phyloP scores from a whole-genome alignment of 202 grass and related monocot species.

The Saccharum hybrid region DNA sequence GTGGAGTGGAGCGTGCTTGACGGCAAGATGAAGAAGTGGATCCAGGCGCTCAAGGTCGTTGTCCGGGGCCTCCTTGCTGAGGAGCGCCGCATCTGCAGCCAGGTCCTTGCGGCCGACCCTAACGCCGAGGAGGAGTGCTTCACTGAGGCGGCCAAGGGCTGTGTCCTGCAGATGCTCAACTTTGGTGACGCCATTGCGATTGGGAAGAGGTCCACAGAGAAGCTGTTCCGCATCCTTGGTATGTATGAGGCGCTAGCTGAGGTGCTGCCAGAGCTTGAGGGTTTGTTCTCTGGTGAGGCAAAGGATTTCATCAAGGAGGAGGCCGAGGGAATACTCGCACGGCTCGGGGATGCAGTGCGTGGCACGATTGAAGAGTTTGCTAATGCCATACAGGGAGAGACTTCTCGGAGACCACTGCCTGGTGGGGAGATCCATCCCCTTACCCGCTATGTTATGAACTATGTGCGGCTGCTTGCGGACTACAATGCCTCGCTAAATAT shows the following conservation, averaged over 20 bases:
- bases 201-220: constrained; percentile 75
- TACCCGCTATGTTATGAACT: constrained; percentile 93
- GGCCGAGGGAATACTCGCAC: constrained; percentile 60
- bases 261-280: constrained; percentile 67
- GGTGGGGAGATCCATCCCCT: constrained; percentile 82
- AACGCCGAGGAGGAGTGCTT: constrained; percentile 76
- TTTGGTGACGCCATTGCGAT: constrained; percentile 93
- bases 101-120: constrained; percentile 52
- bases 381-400: constrained; percentile 74
- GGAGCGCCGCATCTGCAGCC: constrained; percentile 78
- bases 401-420: constrained; percentile 63
- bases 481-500: constrained; percentile 64
- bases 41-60: constrained; percentile 71
- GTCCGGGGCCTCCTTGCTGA: constrained; percentile 64
- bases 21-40: constrained; percentile 93
- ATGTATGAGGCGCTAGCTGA: constrained; percentile 89
- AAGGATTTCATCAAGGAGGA: constrained; percentile 69
- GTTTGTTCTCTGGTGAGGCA: constrained; percentile 71
- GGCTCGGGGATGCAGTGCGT: constrained; percentile 77
- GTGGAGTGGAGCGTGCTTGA: constrained; percentile 76
- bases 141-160: constrained; percentile 72
- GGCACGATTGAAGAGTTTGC: constrained; percentile 74
- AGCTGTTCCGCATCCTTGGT: constrained; percentile 84
- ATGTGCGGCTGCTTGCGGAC: constrained; percentile 70
- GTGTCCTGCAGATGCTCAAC: constrained; percentile 83